Evolutionary conservation across 257 asterid species (phyloP).

Genomic region (Buddleja alternifolia): DNA sequence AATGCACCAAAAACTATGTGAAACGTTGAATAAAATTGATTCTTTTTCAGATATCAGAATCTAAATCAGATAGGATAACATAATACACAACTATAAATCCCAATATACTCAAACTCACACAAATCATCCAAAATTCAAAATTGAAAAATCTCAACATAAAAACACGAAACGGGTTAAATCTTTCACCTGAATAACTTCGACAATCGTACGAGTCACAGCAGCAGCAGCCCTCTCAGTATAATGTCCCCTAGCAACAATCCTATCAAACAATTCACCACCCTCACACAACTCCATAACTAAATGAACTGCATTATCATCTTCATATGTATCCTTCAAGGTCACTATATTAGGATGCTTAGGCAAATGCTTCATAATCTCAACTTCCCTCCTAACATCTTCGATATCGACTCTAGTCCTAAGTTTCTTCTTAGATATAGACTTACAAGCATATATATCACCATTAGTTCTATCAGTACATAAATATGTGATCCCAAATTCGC

Average conservation of each 20-base stretch:
- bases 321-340: constrained; percentile 57
- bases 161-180: neutral
- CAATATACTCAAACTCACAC: too few relatives aligned
- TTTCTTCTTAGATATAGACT: constrained; percentile 68
- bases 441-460: constrained; percentile 55
- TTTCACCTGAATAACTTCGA: constrained; percentile 63
- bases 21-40: too few relatives aligned
- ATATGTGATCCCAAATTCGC: constrained; percentile 68
- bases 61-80: too few relatives aligned
- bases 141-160: neutral
- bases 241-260: constrained; percentile 70
- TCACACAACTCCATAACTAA: constrained; percentile 76
- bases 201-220: constrained; percentile 55
- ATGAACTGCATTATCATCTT: constrained; percentile 64
- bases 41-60: too few relatives aligned
- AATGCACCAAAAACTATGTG: neutral
- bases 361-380: constrained; percentile 67
- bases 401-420: constrained; percentile 59
- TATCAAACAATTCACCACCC: constrained; percentile 70
- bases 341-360: constrained; percentile 63
- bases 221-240: constrained; percentile 78
- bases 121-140: neutral
- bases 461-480: constrained; percentile 52
- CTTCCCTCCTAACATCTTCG: constrained; percentile 73
- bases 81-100: too few relatives aligned